These are phyloP conservation scores for Trametes gibbosa DNA, from an alignment of 768 basidiomycete species.

Conservation along the genomic window DNA sequence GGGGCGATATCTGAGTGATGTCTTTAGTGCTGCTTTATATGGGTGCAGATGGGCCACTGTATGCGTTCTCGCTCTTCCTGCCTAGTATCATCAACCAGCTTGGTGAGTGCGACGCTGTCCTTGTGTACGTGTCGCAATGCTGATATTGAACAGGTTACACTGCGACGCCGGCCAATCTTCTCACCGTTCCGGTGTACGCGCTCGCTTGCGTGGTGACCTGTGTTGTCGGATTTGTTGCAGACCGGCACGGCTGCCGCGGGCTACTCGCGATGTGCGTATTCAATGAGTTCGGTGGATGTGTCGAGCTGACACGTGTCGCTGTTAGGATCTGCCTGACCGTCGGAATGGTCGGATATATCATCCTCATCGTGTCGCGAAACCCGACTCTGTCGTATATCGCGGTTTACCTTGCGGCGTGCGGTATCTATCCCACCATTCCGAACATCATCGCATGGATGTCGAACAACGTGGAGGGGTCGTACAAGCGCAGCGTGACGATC, in stretches of 20 bases:
- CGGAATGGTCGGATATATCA: conserved; percentile 62
- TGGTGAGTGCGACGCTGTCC: conserved; percentile 20
- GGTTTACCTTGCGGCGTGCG: conserved; percentile 68
- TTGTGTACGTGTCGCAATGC: conserved; percentile 30
- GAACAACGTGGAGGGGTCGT: conserved; percentile 73
- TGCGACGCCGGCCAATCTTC: conserved; percentile 71
- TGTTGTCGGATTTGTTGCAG: conserved; percentile 59
- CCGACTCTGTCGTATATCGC: conserved; percentile 70
- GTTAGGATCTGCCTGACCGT: conserved; percentile 28
- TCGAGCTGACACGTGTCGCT: not conserved
- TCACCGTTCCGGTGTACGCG: conserved; percentile 76
- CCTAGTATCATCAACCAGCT: conserved; percentile 77
- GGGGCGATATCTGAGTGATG: not conserved
- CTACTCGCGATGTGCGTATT: conserved; percentile 58
- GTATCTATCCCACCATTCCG: conserved; percentile 75
- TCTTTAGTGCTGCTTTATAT: conserved; percentile 51
- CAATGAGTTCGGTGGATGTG: not conserved
- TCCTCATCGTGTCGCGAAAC: conserved; percentile 59
- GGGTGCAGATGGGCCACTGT: conserved; percentile 64
- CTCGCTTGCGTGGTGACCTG: conserved; percentile 69
- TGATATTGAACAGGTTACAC: conserved; percentile 45
- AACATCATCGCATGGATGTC: conserved; percentile 51
- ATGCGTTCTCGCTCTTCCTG: conserved; percentile 75
- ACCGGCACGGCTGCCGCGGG: conserved; percentile 58
- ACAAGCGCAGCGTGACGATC: conserved; percentile 70